Conservation (phyloP, 306 rosid genomes). For the Casuarina cunninghamiana region DNA sequence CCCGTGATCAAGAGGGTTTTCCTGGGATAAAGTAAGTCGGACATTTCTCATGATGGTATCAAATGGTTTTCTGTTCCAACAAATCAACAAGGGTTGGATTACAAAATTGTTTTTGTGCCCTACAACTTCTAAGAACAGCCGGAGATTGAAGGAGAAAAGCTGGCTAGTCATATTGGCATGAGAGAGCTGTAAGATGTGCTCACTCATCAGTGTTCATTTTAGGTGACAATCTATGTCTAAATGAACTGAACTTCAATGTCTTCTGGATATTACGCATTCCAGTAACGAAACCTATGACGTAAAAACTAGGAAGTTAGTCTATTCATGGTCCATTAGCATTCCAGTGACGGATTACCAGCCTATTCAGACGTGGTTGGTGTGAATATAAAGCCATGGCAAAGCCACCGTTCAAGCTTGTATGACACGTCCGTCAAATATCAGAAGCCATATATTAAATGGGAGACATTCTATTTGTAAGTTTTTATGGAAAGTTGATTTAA, state of each 20-base stretch:
- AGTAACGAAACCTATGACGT: background rate
- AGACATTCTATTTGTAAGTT: background rate
- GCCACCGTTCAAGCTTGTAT: background rate
- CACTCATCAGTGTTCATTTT: background rate
- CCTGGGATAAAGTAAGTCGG: background rate
- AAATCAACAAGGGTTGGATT: background rate
- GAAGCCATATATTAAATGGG: background rate
- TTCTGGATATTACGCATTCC: background rate
- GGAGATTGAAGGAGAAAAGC: background rate
- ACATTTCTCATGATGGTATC: background rate
- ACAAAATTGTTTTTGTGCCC: background rate
- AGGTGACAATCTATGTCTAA: background rate
- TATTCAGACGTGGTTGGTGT: too few relatives aligned
- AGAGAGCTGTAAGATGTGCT: background rate
- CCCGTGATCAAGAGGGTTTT: background rate
- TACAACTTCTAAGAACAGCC: background rate
- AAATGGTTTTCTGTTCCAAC: constrained; percentile 18
- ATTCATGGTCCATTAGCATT: too few relatives aligned
- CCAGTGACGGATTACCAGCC: too few relatives aligned
- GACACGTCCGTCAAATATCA: background rate
- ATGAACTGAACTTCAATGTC: background rate
- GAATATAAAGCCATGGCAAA: background rate
- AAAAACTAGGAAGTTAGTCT: too few relatives aligned
- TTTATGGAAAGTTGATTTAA: background rate
- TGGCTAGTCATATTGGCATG: background rate